phyloP scores from a whole-genome alignment of 23 red algal genomes.

The Gracilaria gracilis region DNA sequence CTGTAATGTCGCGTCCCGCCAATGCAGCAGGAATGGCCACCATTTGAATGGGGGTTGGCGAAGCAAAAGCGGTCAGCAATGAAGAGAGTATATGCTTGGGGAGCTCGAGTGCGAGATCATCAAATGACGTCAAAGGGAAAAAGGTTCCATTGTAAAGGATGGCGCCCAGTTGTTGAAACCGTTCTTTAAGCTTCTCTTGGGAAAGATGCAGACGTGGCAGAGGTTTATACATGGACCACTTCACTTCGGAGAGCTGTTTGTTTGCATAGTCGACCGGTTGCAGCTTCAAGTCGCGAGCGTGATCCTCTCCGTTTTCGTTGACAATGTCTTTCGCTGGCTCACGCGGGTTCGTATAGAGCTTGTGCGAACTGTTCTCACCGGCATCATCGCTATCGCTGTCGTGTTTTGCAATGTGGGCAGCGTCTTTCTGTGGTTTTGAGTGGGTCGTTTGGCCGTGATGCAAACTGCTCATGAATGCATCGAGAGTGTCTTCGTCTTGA shows the following conservation, averaged over 20 bases:
- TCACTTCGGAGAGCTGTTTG: constrained; percentile 5
- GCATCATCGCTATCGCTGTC: constrained; percentile 14
- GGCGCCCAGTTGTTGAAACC: neutral
- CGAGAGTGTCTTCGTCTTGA: constrained; percentile 39
- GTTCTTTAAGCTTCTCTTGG: neutral
- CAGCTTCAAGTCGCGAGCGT: constrained; percentile 38
- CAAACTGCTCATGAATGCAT: constrained; percentile 46
- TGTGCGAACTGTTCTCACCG: neutral
- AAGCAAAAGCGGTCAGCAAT: constrained; percentile 28
- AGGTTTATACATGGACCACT: constrained; percentile 26
- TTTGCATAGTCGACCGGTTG: constrained; percentile 44
- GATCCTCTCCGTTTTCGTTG: constrained; percentile 2
- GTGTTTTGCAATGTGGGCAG: neutral
- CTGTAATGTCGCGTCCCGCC: constrained; percentile 54
- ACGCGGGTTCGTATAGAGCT: neutral
- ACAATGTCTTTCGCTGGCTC: neutral
- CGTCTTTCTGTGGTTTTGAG: neutral
- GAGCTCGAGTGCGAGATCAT: constrained; percentile 38
- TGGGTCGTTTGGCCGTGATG: neutral
- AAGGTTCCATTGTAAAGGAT: neutral
- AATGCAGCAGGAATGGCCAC: constrained; percentile 65
- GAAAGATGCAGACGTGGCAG: constrained; percentile 35
- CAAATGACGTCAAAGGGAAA: constrained; percentile 50
- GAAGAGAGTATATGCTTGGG: constrained; percentile 13
- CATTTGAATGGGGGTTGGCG: constrained; percentile 78